A percentile compares a stretch with the other conserved stretches of the same genome.
Evolutionary conservation across 164 flowering plant species (phyloP).

Genomic region (Piper betle): DNA sequence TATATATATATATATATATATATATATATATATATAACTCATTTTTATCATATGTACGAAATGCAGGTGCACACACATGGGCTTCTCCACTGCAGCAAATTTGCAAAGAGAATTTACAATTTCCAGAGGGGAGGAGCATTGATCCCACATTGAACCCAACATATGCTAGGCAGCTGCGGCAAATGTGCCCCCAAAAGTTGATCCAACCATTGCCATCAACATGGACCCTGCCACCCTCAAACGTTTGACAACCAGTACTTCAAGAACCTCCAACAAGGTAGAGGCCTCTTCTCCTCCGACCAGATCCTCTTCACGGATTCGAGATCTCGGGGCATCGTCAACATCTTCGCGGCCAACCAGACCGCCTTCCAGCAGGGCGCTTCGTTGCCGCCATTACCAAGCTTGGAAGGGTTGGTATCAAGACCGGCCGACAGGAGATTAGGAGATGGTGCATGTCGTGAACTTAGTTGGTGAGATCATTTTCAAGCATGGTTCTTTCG

Average conservation of each 20-base stretch:
- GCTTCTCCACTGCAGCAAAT: slow-evolving; percentile 37
- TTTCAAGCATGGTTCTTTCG: background rate
- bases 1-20: too few species aligned
- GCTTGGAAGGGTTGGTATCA: slow-evolving; percentile 34
- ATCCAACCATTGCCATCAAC: slow-evolving; percentile 29
- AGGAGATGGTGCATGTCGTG: slow-evolving; percentile 22
- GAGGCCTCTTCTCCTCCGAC: slow-evolving; percentile 24
- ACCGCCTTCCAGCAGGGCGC: slow-evolving; percentile 20
- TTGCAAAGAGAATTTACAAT: slow-evolving; percentile 29
- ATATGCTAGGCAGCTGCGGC: slow-evolving; percentile 24
- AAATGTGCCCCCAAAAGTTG: slow-evolving; percentile 32
- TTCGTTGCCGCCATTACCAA: slow-evolving; percentile 33
- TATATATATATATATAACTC: too few species aligned
- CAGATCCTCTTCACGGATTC: slow-evolving; percentile 26
- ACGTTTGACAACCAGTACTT: slow-evolving; percentile 21
- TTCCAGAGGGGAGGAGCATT: slow-evolving; percentile 8
- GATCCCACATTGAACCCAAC: slow-evolving; percentile 26
- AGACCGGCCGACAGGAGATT: slow-evolving; percentile 31
- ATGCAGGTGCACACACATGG: slow-evolving; percentile 31
- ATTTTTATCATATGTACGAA: too few species aligned
- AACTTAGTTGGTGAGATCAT: slow-evolving; percentile 2
- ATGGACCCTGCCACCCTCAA: slow-evolving; percentile 28
- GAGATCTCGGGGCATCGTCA: slow-evolving; percentile 17
- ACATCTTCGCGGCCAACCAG: slow-evolving; percentile 22
- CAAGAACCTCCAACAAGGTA: slow-evolving; percentile 22